Evolutionary conservation across 768 basidiomycete species (phyloP).

Genomic region (Fomitopsis pulvina): DNA sequence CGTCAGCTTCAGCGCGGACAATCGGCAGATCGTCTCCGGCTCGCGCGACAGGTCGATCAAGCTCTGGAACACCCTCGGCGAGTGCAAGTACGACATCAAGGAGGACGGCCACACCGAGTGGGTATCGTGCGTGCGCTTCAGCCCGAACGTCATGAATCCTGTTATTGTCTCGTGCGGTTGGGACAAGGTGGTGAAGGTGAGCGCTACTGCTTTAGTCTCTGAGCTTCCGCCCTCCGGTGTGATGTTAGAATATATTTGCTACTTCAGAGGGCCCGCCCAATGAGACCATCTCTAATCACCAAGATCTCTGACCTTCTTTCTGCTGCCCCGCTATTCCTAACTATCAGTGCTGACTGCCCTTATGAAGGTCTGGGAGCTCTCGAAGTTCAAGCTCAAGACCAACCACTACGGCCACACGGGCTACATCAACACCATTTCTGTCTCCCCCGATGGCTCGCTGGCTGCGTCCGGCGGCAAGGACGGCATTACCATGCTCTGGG

Average conservation of each 20-base stretch:
- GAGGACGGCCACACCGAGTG: slow-evolving; percentile 98
- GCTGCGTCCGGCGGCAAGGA: slow-evolving; percentile 99
- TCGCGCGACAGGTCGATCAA: slow-evolving; percentile 97
- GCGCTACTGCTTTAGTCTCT: slow-evolving; percentile 15
- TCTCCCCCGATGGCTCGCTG: slow-evolving; percentile 97
- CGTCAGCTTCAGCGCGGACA: slow-evolving; percentile 99
- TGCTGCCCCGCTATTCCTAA: neutral
- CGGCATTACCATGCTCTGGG: slow-evolving; percentile 99
- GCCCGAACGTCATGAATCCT: slow-evolving; percentile 94
- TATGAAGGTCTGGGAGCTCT: slow-evolving; percentile 96
- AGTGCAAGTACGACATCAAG: slow-evolving; percentile 99
- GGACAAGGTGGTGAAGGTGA: slow-evolving; percentile 99
- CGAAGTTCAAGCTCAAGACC: slow-evolving; percentile 99
- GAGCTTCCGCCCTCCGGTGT: slow-evolving; percentile 9
- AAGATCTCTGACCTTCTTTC: slow-evolving; percentile 25
- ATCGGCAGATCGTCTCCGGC: slow-evolving; percentile 98
- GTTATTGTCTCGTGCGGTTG: slow-evolving; percentile 99
- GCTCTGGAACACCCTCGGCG: slow-evolving; percentile 99
- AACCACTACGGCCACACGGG: slow-evolving; percentile 99
- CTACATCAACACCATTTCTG: slow-evolving; percentile 97
- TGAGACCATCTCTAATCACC: slow-evolving; percentile 30
- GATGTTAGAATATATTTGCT: slow-evolving; percentile 27
- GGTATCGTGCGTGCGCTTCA: slow-evolving; percentile 99
- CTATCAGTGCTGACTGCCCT: neutral
- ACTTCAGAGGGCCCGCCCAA: slow-evolving; percentile 27